phyloP scores from a whole-genome alignment of 1,284 basidiomycete genomes.

The Moniliophthora roreri region DNA sequence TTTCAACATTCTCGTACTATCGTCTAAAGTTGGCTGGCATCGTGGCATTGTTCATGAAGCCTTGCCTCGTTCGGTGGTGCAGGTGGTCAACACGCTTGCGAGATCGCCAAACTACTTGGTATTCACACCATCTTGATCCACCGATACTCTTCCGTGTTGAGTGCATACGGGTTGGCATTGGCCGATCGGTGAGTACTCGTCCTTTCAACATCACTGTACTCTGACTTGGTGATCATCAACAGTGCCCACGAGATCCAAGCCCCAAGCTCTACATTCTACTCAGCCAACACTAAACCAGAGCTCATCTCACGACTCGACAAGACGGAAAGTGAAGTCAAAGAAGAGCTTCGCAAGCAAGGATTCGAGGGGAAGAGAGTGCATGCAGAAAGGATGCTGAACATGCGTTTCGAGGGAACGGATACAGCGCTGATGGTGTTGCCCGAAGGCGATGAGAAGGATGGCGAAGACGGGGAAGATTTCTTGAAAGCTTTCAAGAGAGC shows the following conservation, averaged over 20 bases:
- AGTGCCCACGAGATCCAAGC: slow-evolving; percentile 87
- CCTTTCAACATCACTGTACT: neutral
- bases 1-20: neutral
- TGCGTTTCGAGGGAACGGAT: slow-evolving; percentile 92
- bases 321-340: slow-evolving; percentile 61
- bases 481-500: slow-evolving; percentile 75
- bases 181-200: slow-evolving; percentile 69
- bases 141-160: slow-evolving; percentile 83
- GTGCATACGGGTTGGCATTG: slow-evolving; percentile 87
- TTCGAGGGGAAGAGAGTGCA: slow-evolving; percentile 72
- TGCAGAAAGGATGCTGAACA: slow-evolving; percentile 84
- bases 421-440: slow-evolving; percentile 88
- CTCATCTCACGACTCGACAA: slow-evolving; percentile 68
- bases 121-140: slow-evolving; percentile 87
- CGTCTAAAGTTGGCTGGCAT: too few species aligned
- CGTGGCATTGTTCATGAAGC: slow-evolving; percentile 30
- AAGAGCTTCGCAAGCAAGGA: slow-evolving; percentile 76
- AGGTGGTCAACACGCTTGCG: slow-evolving; percentile 91
- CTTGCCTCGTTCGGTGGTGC: slow-evolving; percentile 91
- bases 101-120: slow-evolving; percentile 78
- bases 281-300: slow-evolving; percentile 46
- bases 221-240: neutral
- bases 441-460: slow-evolving; percentile 40
- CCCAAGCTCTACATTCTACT: slow-evolving; percentile 78
- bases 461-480: slow-evolving; percentile 70